phyloP scores from a whole-genome alignment of 2,329 filamentous ascomycete genomes.

The Fusarium odoratissimum region DNA sequence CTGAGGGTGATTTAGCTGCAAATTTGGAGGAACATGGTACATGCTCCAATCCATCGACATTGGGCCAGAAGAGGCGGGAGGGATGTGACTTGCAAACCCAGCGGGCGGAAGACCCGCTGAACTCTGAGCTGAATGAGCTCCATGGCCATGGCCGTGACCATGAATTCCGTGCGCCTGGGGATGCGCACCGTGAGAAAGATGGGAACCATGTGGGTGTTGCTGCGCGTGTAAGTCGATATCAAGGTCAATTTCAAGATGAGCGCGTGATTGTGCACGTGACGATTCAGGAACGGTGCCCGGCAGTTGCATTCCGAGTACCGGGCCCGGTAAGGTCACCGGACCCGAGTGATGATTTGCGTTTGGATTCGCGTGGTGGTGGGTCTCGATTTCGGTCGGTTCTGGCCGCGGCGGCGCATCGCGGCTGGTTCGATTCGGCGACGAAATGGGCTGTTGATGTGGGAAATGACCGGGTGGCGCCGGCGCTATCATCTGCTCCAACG shows the following conservation, averaged over 20 bases:
- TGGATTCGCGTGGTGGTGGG: conserved; percentile 35
- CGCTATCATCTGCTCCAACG: conserved; percentile 41
- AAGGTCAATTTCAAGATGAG: conserved; percentile 18
- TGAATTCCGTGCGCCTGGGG: conserved; percentile 21
- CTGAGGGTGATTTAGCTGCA: conserved; percentile 30
- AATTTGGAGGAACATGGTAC: conserved; percentile 31
- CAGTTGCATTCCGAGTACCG: conserved; percentile 36
- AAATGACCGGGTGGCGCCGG: conserved; percentile 41
- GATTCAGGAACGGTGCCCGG: conserved; percentile 19
- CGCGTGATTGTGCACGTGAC: conserved; percentile 5
- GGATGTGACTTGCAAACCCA: conserved; percentile 31
- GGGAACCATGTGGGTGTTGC: conserved; percentile 19
- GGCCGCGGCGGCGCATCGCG: conserved; percentile 39
- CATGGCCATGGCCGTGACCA: conserved; percentile 18
- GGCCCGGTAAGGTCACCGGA: conserved; percentile 21
- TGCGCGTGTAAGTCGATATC: conserved; percentile 38
- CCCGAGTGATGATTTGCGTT: conserved; percentile 4
- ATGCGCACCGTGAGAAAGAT: conserved; percentile 9
- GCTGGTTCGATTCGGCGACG: conserved; percentile 45
- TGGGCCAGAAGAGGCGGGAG: conserved; percentile 20
- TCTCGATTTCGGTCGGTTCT: conserved; percentile 40
- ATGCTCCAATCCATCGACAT: conserved; percentile 43
- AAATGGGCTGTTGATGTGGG: conserved; percentile 46
- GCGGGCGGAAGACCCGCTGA: conserved; percentile 21
- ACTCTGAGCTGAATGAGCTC: conserved; percentile 27